phyloP scores from a whole-genome alignment of 768 basidiomycete genomes.

The Kwoniella newhampshirensis region DNA sequence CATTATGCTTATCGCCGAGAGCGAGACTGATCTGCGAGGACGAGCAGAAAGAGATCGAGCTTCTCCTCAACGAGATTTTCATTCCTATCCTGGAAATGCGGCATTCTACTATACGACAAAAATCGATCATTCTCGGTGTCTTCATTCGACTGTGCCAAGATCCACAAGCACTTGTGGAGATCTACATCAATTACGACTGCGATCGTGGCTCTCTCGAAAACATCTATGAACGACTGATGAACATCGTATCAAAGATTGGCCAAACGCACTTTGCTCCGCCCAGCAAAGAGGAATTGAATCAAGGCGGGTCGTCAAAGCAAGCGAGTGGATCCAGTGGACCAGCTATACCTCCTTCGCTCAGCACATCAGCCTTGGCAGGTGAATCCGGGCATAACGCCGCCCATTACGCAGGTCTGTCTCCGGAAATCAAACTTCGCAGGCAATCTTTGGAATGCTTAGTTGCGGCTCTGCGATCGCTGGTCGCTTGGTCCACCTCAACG shows the following conservation, averaged over 20 bases:
- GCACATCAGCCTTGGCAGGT: constrained; percentile 56
- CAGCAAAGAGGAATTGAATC: constrained; percentile 45
- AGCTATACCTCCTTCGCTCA: constrained; percentile 64
- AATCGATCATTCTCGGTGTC: constrained; percentile 76
- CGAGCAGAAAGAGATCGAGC: constrained; percentile 94
- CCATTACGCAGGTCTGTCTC: constrained; percentile 59
- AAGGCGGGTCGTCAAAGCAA: constrained; percentile 39
- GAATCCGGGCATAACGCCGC: constrained; percentile 62
- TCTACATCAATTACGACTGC: constrained; percentile 99
- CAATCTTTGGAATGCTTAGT: constrained; percentile 96
- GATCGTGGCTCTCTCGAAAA: constrained; percentile 92
- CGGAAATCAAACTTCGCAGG: constrained; percentile 78
- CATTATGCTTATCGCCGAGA: neutral
- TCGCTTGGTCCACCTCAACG: constrained; percentile 74
- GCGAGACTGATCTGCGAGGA: neutral
- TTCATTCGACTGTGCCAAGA: constrained; percentile 92
- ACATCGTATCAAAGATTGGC: constrained; percentile 90
- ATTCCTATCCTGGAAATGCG: constrained; percentile 97
- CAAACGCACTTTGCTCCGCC: constrained; percentile 58
- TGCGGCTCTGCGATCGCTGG: constrained; percentile 80
- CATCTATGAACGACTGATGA: constrained; percentile 97
- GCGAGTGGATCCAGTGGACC: constrained; percentile 54
- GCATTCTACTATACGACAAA: constrained; percentile 91
- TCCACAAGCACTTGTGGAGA: constrained; percentile 94
- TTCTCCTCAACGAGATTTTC: constrained; percentile 97